These are phyloP conservation scores for Linum trigynum DNA, from an alignment of 345 rosid genomes.

Conservation along the genomic window DNA sequence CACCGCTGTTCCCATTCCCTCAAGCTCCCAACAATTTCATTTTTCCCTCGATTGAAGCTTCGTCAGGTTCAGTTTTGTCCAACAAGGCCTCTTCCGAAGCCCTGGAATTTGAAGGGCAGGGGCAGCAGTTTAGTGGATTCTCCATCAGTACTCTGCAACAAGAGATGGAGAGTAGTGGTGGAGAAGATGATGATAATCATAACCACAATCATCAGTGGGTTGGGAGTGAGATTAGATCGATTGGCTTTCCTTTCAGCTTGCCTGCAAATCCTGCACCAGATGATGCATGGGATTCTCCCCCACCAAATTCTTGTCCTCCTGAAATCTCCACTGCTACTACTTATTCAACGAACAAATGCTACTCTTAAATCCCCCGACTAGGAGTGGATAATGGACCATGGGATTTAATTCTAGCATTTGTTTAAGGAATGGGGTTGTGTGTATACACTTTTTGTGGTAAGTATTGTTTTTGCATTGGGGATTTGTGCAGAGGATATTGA, in stretches of 20 bases:
- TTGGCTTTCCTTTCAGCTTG: conserved; percentile 53
- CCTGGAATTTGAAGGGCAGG: conserved; percentile 26
- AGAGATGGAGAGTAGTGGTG: conserved; percentile 27
- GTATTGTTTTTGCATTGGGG: conserved; percentile 18
- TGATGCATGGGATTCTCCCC: conserved; percentile 44
- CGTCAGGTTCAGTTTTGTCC: conserved; percentile 15
- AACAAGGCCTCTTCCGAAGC: conserved; percentile 12
- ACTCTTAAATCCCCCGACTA: conserved; percentile 25
- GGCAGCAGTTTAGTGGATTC: conserved; percentile 27
- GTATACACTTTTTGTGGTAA: conserved; percentile 7
- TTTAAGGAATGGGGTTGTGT: not conserved
- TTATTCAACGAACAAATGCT: conserved; percentile 45
- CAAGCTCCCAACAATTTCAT: conserved; percentile 23
- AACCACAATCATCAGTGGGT: conserved; percentile 20
- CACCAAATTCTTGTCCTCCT: conserved; percentile 21
- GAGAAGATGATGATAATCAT: conserved; percentile 24
- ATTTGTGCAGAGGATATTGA: not conserved
- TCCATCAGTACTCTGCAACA: conserved; percentile 28
- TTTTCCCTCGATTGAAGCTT: conserved; percentile 28
- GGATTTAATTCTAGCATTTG: conserved; percentile 15
- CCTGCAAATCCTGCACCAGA: conserved; percentile 19
- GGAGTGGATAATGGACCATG: not conserved
- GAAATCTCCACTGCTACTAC: conserved; percentile 34
- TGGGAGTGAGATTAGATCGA: conserved; percentile 17
- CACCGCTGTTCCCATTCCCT: conserved; percentile 19